phyloP scores from a whole-genome alignment of 805 yeast genomes.

The Lipomyces kockii region DNA sequence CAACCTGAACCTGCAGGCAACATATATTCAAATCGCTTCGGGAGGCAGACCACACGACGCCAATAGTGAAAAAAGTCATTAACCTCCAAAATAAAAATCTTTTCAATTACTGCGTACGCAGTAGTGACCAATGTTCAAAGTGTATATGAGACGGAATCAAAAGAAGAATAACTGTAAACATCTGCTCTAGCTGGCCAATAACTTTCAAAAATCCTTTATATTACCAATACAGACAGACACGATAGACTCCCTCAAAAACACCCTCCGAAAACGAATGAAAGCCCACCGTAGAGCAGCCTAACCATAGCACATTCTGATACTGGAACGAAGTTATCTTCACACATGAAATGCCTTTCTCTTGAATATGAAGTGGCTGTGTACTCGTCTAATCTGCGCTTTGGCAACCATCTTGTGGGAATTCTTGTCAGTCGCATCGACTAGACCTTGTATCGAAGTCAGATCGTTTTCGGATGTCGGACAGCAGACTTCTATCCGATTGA shows the following conservation, averaged over 20 bases:
- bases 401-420: slow-evolving; percentile 12
- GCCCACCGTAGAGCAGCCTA: not conserved
- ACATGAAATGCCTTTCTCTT: slow-evolving; percentile 19
- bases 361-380: slow-evolving; percentile 25
- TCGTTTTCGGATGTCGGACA: slow-evolving; percentile 27
- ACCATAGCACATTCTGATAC: not conserved
- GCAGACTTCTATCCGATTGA: slow-evolving; percentile 48
- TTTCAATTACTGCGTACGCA: no score
- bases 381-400: slow-evolving; percentile 26
- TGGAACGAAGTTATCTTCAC: not conserved
- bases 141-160: not conserved
- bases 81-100: not conserved
- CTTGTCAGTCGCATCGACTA: slow-evolving; percentile 27
- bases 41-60: not conserved
- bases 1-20: slow-evolving; percentile 1
- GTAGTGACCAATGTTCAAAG: no score
- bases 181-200: not conserved
- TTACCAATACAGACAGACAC: not conserved
- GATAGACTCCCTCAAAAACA: not conserved
- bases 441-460: not conserved
- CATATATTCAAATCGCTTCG: not conserved
- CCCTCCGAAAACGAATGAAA: not conserved
- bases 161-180: slow-evolving; percentile 4
- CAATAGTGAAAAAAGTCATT: not conserved
- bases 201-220: not conserved